Evolutionary conservation across 148 eudicot genomes (phyloP).

Genomic region (Linanthus parryae): DNA sequence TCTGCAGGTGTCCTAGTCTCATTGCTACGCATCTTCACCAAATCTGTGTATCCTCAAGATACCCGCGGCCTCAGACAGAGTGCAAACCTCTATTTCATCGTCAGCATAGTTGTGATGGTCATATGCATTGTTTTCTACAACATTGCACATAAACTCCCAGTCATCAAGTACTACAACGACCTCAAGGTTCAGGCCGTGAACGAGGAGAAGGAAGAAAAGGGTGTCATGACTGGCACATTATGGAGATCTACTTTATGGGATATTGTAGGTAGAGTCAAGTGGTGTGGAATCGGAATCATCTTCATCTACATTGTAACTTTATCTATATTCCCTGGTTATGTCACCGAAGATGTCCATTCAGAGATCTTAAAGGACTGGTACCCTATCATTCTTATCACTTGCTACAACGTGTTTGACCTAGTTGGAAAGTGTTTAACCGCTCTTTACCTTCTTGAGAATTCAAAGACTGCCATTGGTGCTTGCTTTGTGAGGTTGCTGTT

Average conservation of each 20-base stretch:
- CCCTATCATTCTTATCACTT: conserved; percentile 59
- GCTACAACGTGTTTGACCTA: conserved; percentile 79
- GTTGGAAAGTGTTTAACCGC: conserved; percentile 76
- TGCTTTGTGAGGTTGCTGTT: conserved; percentile 63
- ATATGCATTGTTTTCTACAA: conserved; percentile 69
- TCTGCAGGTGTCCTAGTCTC: conserved; percentile 88
- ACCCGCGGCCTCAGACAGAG: conserved; percentile 65
- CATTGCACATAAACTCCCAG: conserved; percentile 69
- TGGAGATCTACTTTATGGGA: conserved; percentile 68
- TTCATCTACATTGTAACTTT: conserved; percentile 72
- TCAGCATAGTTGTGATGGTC: conserved; percentile 70
- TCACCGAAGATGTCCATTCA: conserved; percentile 92
- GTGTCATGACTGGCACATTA: conserved; percentile 32
- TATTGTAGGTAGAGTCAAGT: conserved; percentile 66
- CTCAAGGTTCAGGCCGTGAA: conserved; percentile 52
- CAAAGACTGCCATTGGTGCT: conserved; percentile 57
- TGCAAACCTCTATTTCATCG: conserved; percentile 77
- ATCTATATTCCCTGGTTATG: conserved; percentile 84
- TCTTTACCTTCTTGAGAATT: conserved; percentile 61
- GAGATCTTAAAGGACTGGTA: conserved; percentile 77
- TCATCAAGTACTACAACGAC: conserved; percentile 70
- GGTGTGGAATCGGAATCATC: conserved; percentile 59
- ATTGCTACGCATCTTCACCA: conserved; percentile 65
- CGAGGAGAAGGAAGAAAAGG: conserved; percentile 54
- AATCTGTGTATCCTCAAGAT: conserved; percentile 82